Conservation (phyloP, 208 protist species). For the Strigomonas galati region DNA sequence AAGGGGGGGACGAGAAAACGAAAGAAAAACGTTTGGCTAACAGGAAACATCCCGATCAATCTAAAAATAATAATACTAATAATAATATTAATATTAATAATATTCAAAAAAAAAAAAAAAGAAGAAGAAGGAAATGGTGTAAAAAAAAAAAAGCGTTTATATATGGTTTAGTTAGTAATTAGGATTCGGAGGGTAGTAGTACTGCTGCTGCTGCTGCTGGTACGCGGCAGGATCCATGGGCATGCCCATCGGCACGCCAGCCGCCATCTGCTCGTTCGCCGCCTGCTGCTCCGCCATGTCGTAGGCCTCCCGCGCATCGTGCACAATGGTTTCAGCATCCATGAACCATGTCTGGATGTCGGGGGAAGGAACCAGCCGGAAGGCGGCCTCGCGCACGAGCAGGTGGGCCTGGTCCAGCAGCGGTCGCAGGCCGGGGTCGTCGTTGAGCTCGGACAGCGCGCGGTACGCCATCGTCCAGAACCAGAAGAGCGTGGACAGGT, state of each 20-base stretch:
- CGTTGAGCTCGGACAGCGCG: conserved; percentile 22
- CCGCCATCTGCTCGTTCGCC: no score
- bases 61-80: background rate
- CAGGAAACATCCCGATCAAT: background rate
- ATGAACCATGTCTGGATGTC: no score
- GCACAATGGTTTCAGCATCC: no score
- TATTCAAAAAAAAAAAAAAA: no score
- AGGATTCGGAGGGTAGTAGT: background rate
- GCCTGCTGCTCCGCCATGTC: no score
- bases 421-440: background rate
- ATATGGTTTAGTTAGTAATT: background rate
- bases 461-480: conserved; percentile 74
- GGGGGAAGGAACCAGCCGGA: conserved; percentile 27
- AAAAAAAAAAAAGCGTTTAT: conserved; percentile 7
- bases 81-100: background rate
- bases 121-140: no score
- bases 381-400: conserved; percentile 35
- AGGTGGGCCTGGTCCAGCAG: conserved; percentile 33
- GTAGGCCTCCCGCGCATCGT: no score
- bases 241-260: no score
- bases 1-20: no score
- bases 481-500: conserved; percentile 74
- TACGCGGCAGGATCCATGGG: no score
- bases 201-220: no score
- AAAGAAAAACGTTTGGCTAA: no score